Percentiles rank a stretch among this genome's conserved stretches.
phyloP scores from a whole-genome alignment of 2,329 filamentous ascomycete genomes.

The Fusarium pseudograminearum region DNA sequence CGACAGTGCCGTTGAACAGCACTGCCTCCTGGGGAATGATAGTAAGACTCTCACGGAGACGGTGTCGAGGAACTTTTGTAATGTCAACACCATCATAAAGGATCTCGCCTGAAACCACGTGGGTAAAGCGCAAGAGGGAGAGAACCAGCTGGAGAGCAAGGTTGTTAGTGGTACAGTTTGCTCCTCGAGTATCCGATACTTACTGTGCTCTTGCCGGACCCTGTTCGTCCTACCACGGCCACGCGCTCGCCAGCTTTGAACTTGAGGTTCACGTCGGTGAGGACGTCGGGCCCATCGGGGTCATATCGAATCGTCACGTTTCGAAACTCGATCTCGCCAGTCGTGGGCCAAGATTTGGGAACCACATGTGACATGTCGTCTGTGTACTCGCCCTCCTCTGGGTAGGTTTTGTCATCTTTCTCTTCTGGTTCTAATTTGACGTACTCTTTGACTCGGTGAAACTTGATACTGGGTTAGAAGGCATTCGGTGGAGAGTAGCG shows the following conservation, averaged over 20 bases:
- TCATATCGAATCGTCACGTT: conserved; percentile 64
- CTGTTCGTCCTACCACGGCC: conserved; percentile 83
- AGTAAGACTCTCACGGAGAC: conserved; percentile 65
- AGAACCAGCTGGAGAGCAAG: conserved; percentile 58
- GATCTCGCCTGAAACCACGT: conserved; percentile 64
- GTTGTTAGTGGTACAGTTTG: conserved; percentile 18
- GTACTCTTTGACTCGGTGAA: conserved; percentile 63
- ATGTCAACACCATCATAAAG: conserved; percentile 69
- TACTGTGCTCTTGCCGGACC: conserved; percentile 86
- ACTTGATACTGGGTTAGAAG: conserved; percentile 51
- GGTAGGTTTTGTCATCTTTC: conserved; percentile 56
- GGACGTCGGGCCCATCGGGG: conserved; percentile 60
- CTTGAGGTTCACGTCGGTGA: conserved; percentile 63
- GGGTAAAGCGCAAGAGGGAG: conserved; percentile 66
- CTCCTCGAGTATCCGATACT: conserved; percentile 41
- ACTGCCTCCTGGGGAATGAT: conserved; percentile 71
- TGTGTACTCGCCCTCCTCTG: conserved; percentile 55
- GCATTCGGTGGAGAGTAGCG: neutral
- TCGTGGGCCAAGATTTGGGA: conserved; percentile 59
- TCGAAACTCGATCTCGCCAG: conserved; percentile 64
- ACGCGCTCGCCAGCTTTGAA: conserved; percentile 78
- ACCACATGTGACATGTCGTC: conserved; percentile 55
- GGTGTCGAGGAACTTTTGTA: conserved; percentile 61
- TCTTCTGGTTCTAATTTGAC: conserved; percentile 59
- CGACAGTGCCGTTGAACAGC: conserved; percentile 65